Evolutionary conservation across 176 grass and related monocot species (phyloP), one percentile per base, ranked within the genome.

Genomic region (Metroxylon sagu): DNA sequence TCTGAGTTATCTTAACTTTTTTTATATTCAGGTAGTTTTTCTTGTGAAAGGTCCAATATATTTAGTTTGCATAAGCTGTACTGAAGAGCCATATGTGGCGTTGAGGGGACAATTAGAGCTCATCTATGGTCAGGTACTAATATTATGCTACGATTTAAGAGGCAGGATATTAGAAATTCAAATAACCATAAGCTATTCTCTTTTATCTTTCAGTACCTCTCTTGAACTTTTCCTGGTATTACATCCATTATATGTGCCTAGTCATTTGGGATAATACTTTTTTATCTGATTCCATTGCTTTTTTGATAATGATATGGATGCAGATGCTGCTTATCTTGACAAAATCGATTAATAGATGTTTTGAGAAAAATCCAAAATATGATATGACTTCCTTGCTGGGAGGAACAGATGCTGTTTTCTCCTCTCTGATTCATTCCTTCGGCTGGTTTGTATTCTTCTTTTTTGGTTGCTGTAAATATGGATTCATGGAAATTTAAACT

Each of bases 331-430:
- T 98, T 67, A 98, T 98, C 73, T 83, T 92, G 79, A 98, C 93
- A 48, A 98, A 92, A 56, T 92, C 84, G 3, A 67, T 98, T 64
- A 78, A 98, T 62, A 89, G 68, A 71, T 98, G 93, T 77, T 98
- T 98, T 76, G 84, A 98, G 79, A 98, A 89, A 81, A 98, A 98
- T 66, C 66, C 88, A 53, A 98, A 92, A 89, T 98, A 85, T 73
- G 88, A 98, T 64, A 98, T 98, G 88, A 79, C 84, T 65, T 67
- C 84, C 3, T 83, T 98, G 68, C 74, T 98, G 25, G 85, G 88
- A 73, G 93, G 88, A 59, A 92, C 88, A 0, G 88, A 98, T 85
- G 70, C 79, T 19, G 93, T 98, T 76, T 98, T 98, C 78, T 76
- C 77, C 26, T 92, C 88, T 71, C 84, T 98, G 80, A 92, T 98